phyloP scores from a whole-genome alignment of 106 monocot species.

The Ottelia alismoides region DNA sequence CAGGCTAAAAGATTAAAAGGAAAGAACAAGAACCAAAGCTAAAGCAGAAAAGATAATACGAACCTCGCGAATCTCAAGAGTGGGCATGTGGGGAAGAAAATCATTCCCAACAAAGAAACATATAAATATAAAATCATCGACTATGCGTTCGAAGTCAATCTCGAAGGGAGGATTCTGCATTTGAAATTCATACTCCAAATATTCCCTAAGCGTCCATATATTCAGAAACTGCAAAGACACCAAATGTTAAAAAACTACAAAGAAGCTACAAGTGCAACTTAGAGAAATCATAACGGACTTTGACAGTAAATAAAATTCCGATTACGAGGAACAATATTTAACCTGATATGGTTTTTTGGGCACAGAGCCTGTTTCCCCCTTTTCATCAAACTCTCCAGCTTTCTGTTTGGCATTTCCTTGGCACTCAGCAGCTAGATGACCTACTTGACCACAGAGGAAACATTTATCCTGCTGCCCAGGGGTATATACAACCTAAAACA shows the following conservation, averaged over 20 bases:
- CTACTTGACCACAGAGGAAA: slow-evolving; percentile 92
- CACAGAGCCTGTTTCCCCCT: slow-evolving; percentile 29
- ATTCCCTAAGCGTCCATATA: slow-evolving; percentile 89
- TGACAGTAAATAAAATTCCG: too few relatives aligned
- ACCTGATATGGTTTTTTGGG: slow-evolving; percentile 93
- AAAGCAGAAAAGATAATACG: not conserved
- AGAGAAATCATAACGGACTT: too few relatives aligned
- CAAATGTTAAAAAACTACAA: too few relatives aligned
- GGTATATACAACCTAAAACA: slow-evolving; percentile 79
- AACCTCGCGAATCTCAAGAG: slow-evolving; percentile 90
- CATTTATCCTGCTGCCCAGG: slow-evolving; percentile 98
- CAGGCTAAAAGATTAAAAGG: too few relatives aligned
- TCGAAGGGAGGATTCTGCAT: slow-evolving; percentile 63
- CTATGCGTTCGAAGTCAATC: slow-evolving; percentile 75
- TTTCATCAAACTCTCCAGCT: slow-evolving; percentile 86
- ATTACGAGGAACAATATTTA: too few relatives aligned
- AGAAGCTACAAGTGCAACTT: too few relatives aligned
- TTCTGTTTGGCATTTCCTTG: slow-evolving; percentile 91
- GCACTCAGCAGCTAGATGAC: slow-evolving; percentile 92
- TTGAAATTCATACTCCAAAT: slow-evolving; percentile 73
- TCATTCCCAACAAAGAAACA: slow-evolving; percentile 95
- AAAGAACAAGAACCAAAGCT: too few relatives aligned
- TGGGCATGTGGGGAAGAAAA: slow-evolving; percentile 93
- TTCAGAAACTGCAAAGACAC: slow-evolving; percentile 60
- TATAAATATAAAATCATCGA: slow-evolving; percentile 94